phyloP scores from a whole-genome alignment of 352 stramenopile species.

The Globisporangium camurandrum region DNA sequence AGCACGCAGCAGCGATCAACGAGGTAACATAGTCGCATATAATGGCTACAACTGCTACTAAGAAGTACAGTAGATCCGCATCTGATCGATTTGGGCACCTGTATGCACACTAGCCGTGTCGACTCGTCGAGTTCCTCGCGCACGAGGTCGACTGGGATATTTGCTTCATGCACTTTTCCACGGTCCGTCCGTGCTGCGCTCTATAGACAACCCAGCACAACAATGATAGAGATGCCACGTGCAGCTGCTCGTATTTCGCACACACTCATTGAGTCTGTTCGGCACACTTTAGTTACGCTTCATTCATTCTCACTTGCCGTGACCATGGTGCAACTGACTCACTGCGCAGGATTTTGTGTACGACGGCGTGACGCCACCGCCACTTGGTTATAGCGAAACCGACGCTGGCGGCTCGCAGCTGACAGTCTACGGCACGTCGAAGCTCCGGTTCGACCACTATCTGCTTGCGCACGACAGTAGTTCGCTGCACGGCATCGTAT shows the following conservation, averaged over 20 bases:
- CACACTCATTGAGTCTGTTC: too few relatives aligned
- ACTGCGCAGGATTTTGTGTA: slow-evolving; percentile 56
- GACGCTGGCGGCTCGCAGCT: slow-evolving; percentile 15
- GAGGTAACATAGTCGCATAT: too few relatives aligned
- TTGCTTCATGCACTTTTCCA: slow-evolving; percentile 58
- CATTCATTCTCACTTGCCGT: background rate
- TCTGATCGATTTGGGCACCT: too few relatives aligned
- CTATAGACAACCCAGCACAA: too few relatives aligned
- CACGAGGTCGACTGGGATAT: slow-evolving; percentile 15
- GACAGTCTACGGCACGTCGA: slow-evolving; percentile 38
- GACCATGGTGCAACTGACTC: background rate
- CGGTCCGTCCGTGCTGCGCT: slow-evolving; percentile 14
- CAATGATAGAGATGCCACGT: too few relatives aligned
- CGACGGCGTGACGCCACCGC: slow-evolving; percentile 17
- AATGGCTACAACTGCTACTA: too few relatives aligned
- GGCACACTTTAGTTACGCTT: too few relatives aligned
- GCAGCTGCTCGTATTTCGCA: too few relatives aligned
- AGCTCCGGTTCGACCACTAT: slow-evolving; percentile 44
- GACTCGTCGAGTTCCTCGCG: slow-evolving; percentile 24
- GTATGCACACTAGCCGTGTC: slow-evolving; percentile 18
- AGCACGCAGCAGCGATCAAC: slow-evolving; percentile 29
- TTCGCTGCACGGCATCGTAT: slow-evolving; percentile 13
- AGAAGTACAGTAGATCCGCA: too few relatives aligned
- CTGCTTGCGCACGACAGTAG: slow-evolving; percentile 11
- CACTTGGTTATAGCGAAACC: slow-evolving; percentile 27